Evolutionary conservation across 2,329 filamentous ascomycete genomes (phyloP), one percentile per base, ranked within the genome.

Genomic region (Penicillium freii): DNA sequence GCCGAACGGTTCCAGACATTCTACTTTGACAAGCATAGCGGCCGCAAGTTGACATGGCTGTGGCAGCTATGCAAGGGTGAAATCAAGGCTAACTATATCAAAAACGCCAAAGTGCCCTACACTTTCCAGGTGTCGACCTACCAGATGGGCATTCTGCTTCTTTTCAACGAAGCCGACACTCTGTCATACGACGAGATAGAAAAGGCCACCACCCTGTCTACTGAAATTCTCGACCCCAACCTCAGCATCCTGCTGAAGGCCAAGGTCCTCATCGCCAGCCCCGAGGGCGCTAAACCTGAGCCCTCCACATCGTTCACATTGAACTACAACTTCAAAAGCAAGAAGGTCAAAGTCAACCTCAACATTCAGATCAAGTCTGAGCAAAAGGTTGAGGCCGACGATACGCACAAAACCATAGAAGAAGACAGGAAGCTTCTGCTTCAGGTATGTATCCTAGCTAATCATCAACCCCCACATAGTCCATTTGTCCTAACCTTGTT

Each of bases 21-120:
- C 75, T 99, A 99, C 81, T 92, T 90, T 77, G 88, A 92, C 75
- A 99, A 97, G 82, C 94, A 99, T 73, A 94, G 89, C 66, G 94
- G 94, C 36, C 90, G 94, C 60, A 99, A 97, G 78, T 82, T 99
- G 39, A 96, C 93, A 8, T 99, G 94, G 94, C 77, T 99, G 56
- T 99, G 94, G 94, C 92, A 97, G 73, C 80, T 99, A 51, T 97
- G 92, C 83, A 99, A 97, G 80, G 94, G 94, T 56, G 94, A 99
- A 75, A 85, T 99, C 59, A 93, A 92, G 75, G 90, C 92, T 38
- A 93, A 92, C 69, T 99, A 97, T 75, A 89, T 90, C 81, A 95
- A 91, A 78, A 86, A 81, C 71, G 86, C 86, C 69, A 97, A 97
- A 79, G 91, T 92, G 1, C 91, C 93, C 0, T 97, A 92, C 74